Percentiles rank a stretch among this genome's conserved stretches.
These are phyloP conservation scores for Cladophialophora psammophila DNA, from an alignment of 2,329 filamentous ascomycete species.

Conservation along the genomic window DNA sequence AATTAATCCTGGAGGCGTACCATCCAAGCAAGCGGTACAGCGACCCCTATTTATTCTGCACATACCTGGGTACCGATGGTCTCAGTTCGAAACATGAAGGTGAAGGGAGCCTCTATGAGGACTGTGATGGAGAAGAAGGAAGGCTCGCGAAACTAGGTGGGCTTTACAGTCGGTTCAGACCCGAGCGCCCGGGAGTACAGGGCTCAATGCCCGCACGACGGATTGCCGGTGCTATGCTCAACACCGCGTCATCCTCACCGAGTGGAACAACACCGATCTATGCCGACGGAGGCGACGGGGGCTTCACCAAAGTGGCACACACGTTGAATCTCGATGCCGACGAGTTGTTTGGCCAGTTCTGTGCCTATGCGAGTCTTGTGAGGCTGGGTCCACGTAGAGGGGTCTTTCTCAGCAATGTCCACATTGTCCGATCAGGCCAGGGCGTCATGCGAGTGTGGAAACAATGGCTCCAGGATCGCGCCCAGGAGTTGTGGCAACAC, in stretches of 20 bases:
- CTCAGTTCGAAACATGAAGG: constrained; percentile 56
- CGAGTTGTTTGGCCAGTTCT: constrained; percentile 78
- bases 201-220: constrained; percentile 37
- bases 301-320: constrained; percentile 59
- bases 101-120: constrained; percentile 49
- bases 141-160: constrained; percentile 59
- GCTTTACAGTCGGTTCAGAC: constrained; percentile 75
- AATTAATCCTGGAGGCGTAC: constrained; percentile 79
- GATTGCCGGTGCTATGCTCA: constrained; percentile 46
- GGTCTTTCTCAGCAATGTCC: constrained; percentile 69
- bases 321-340: constrained; percentile 71
- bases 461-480: constrained; percentile 68
- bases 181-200: constrained; percentile 61
- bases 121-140: constrained; percentile 43
- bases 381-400: constrained; percentile 68
- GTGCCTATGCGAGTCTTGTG: constrained; percentile 71
- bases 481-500: constrained; percentile 38
- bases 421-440: constrained; percentile 63
- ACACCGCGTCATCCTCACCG: constrained; percentile 56
- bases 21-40: constrained; percentile 73
- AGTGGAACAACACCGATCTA: constrained; percentile 48
- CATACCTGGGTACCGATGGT: constrained; percentile 69
- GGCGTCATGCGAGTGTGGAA: constrained; percentile 75
- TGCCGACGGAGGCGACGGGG: constrained; percentile 40
- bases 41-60: constrained; percentile 73